A percentile compares a stretch with the other conserved stretches of the same genome.
Conservation (phyloP, 2,329 filamentous ascomycete genomes). For the Talaromyces sp. region DNA sequence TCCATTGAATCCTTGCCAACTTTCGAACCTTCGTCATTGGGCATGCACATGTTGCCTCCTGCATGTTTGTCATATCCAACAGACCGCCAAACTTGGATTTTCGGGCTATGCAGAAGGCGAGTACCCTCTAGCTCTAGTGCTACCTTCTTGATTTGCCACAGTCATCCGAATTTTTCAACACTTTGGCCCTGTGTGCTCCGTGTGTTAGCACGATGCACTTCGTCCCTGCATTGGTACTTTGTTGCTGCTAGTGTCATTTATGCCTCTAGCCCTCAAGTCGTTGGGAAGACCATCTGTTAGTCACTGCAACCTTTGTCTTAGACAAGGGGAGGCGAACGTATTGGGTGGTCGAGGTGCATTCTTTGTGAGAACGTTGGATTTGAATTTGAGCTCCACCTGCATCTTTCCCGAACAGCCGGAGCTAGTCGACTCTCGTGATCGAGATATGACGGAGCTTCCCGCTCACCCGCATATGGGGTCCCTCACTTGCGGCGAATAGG, state of each 20-base stretch:
- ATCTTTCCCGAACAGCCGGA: slow-evolving; percentile 29
- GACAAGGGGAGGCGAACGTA: background rate
- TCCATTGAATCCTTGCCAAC: background rate
- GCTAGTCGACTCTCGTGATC: slow-evolving; percentile 34
- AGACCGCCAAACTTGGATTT: slow-evolving; percentile 4
- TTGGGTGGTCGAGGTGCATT: background rate
- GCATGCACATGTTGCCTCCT: slow-evolving; percentile 5
- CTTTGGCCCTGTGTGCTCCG: slow-evolving; percentile 13
- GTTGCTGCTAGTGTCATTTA: background rate
- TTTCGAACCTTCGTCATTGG: slow-evolving; percentile 8
- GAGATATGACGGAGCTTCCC: slow-evolving; percentile 28
- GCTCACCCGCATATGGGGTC: slow-evolving; percentile 23
- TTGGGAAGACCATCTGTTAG: background rate
- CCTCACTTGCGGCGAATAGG: slow-evolving; percentile 29
- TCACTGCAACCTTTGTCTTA: background rate
- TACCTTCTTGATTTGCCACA: slow-evolving; percentile 25
- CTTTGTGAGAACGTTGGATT: slow-evolving; percentile 31
- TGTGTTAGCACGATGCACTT: background rate
- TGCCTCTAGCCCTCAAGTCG: background rate
- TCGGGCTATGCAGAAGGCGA: slow-evolving; percentile 12
- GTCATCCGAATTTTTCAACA: slow-evolving; percentile 15
- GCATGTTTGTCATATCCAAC: slow-evolving; percentile 1
- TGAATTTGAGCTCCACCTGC: slow-evolving; percentile 34
- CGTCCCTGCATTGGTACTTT: background rate
- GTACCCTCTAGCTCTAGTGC: slow-evolving; percentile 11